Evolutionary conservation across 2,329 filamentous ascomycete genomes (phyloP).

Genomic region (Stemphylium lycopersici): DNA sequence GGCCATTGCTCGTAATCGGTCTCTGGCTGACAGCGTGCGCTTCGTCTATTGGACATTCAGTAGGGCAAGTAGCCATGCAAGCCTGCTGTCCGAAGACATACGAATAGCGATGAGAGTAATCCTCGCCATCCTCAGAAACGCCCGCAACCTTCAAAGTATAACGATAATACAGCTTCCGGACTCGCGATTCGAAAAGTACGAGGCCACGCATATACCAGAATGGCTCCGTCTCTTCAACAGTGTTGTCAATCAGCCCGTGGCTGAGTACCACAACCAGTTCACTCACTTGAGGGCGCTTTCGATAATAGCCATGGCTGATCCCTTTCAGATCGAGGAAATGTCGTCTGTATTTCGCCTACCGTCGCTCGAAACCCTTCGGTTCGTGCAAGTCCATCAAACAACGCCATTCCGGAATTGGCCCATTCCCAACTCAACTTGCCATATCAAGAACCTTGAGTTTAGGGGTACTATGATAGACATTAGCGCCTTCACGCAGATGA

Average conservation of each 20-base stretch:
- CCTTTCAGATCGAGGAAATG: neutral
- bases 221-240: conserved; percentile 4
- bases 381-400: neutral
- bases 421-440: conserved; percentile 3
- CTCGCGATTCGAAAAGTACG: neutral
- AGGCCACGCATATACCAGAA: neutral
- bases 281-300: neutral
- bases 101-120: neutral
- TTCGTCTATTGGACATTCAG: neutral
- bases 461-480: conserved; percentile 3
- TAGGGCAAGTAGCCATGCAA: too few species aligned
- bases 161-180: neutral
- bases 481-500: conserved; percentile 2
- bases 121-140: neutral
- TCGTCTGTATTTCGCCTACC: conserved; percentile 6
- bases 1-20: neutral
- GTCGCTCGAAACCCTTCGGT: neutral
- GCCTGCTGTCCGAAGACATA: too few species aligned
- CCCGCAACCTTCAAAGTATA: neutral
- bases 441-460: neutral
- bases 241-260: neutral
- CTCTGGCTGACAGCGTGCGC: neutral
- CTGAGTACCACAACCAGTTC: neutral
- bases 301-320: neutral
- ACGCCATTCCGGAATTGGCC: conserved; percentile 7